phyloP scores from a whole-genome alignment of 2,329 filamentous ascomycete genomes.

The Knufia petricola region DNA sequence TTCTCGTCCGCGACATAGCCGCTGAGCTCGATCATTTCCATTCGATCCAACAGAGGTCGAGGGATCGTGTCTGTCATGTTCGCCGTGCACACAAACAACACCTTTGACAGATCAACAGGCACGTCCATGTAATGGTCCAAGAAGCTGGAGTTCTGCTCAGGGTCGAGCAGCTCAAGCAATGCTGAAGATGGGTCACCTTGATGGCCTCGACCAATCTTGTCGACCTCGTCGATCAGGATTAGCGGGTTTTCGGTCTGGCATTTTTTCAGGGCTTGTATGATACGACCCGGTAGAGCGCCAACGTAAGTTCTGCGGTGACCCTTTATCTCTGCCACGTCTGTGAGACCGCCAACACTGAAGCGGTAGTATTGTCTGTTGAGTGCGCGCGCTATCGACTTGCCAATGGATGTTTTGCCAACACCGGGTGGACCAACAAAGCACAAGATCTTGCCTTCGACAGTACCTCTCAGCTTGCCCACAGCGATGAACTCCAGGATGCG shows the following conservation, averaged over 20 bases:
- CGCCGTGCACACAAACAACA: slow-evolving; percentile 95
- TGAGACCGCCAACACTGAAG: slow-evolving; percentile 93
- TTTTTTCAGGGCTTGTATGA: slow-evolving; percentile 97
- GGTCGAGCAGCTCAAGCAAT: slow-evolving; percentile 84
- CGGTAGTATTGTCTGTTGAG: slow-evolving; percentile 95
- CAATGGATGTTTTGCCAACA: slow-evolving; percentile 97
- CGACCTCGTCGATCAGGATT: slow-evolving; percentile 91
- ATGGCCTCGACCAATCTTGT: slow-evolving; percentile 94
- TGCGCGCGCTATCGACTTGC: slow-evolving; percentile 92
- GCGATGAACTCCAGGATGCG: slow-evolving; percentile 97
- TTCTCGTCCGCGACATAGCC: slow-evolving; percentile 98
- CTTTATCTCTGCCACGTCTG: slow-evolving; percentile 98
- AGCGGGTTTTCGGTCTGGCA: slow-evolving; percentile 97
- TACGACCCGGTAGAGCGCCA: slow-evolving; percentile 85
- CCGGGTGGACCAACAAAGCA: slow-evolving; percentile 96
- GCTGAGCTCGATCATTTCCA: slow-evolving; percentile 94
- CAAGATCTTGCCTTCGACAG: slow-evolving; percentile 94
- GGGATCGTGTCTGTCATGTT: slow-evolving; percentile 99
- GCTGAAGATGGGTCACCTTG: slow-evolving; percentile 95
- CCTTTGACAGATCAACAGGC: slow-evolving; percentile 92
- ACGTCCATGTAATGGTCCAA: slow-evolving; percentile 98
- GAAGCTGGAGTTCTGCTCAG: slow-evolving; percentile 95
- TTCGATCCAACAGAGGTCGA: slow-evolving; percentile 82
- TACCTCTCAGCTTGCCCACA: slow-evolving; percentile 90
- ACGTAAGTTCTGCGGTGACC: slow-evolving; percentile 94